These are phyloP conservation scores for Xylaria sp. DNA, from an alignment of 2,329 filamentous ascomycete species.

Conservation along the genomic window DNA sequence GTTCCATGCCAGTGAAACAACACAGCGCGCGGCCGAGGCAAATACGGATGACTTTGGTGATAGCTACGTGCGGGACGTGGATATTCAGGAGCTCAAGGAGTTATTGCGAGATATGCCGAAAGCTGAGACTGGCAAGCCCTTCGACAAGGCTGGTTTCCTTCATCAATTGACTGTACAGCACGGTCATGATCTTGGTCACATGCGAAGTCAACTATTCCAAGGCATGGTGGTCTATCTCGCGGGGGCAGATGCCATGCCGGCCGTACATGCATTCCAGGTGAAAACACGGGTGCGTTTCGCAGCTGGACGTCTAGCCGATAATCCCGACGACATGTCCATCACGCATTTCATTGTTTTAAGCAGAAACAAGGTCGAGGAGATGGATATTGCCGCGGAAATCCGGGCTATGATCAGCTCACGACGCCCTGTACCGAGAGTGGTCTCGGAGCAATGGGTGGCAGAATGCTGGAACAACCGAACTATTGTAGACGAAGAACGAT, in stretches of 20 bases:
- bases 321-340: constrained; percentile 46
- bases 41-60: constrained; percentile 77
- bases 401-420: constrained; percentile 42
- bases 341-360: constrained; percentile 69
- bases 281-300: constrained; percentile 62
- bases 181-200: constrained; percentile 47
- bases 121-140: constrained; percentile 37
- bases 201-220: constrained; percentile 50
- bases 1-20: constrained; percentile 59
- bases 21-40: constrained; percentile 48
- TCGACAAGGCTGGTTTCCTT: constrained; percentile 45
- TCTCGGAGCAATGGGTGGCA: constrained; percentile 67
- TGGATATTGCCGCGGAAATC: constrained; percentile 40
- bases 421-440: constrained; percentile 58
- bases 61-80: constrained; percentile 70
- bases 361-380: constrained; percentile 33
- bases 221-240: constrained; percentile 41
- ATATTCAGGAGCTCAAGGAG: constrained; percentile 54
- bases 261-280: constrained; percentile 40
- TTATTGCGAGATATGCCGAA: constrained; percentile 48
- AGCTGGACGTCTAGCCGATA: constrained; percentile 53
- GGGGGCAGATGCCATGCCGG: constrained; percentile 27
- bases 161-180: constrained; percentile 51
- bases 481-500: constrained; percentile 70
- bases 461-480: constrained; percentile 77